phyloP scores from a whole-genome alignment of 805 yeast genomes.

The Saccharomycopsis vini region DNA sequence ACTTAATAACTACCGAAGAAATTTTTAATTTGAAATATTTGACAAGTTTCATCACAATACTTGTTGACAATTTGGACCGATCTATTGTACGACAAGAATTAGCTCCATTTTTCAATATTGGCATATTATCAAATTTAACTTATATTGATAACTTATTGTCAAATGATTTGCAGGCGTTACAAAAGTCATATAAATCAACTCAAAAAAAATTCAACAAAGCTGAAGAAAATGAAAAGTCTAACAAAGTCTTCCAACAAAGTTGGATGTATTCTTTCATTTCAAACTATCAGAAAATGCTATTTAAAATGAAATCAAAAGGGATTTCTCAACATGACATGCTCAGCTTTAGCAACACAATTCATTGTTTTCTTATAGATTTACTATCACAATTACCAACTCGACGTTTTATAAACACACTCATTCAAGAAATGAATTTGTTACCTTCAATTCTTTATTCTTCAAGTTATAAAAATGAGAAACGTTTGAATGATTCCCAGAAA shows the following conservation, averaged over 20 bases:
- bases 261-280: conserved; percentile 23
- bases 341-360: conserved; percentile 12
- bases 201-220: conserved; percentile 14
- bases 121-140: conserved; percentile 27
- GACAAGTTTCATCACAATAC: neutral
- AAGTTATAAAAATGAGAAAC: neutral
- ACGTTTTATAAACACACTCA: conserved; percentile 24
- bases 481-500: neutral
- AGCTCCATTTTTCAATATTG: conserved; percentile 28
- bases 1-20: neutral
- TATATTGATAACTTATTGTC: conserved; percentile 20
- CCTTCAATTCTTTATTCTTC: conserved; percentile 14
- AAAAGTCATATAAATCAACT: conserved; percentile 20
- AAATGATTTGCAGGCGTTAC: conserved; percentile 1
- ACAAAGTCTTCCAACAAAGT: conserved; percentile 20
- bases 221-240: conserved; percentile 18
- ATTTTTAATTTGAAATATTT: neutral
- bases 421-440: conserved; percentile 23
- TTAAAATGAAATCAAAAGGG: conserved; percentile 17
- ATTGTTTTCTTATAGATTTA: conserved; percentile 25
- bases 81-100: conserved; percentile 21
- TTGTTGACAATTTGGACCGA: neutral
- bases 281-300: conserved; percentile 13
- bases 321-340: conserved; percentile 3
- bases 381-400: conserved; percentile 34